These are phyloP conservation scores for Platanus orientalis DNA, from an alignment of 164 flowering plant species.

Conservation along the genomic window DNA sequence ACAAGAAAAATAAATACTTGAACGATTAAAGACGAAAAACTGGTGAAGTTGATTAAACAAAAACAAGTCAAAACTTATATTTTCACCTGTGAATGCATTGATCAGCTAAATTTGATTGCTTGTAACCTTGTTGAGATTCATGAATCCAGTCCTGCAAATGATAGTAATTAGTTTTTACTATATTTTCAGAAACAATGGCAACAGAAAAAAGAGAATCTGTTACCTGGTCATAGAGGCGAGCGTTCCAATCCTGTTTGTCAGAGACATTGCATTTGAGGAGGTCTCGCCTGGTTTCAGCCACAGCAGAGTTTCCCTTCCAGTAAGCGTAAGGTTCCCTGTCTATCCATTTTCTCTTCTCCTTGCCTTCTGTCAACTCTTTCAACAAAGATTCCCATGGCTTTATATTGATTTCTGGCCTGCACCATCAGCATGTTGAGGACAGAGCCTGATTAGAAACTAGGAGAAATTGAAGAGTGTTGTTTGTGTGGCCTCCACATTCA, in stretches of 20 bases:
- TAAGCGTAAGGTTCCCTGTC: conserved; percentile 61
- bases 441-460: too few species aligned
- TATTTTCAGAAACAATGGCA: not conserved
- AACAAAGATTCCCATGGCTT: conserved; percentile 48
- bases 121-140: conserved; percentile 41
- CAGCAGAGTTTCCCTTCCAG: conserved; percentile 60
- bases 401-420: conserved; percentile 59
- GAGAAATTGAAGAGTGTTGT: too few species aligned
- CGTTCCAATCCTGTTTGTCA: conserved; percentile 43
- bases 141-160: conserved; percentile 49
- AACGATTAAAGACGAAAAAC: not conserved
- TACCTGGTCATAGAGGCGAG: conserved; percentile 48
- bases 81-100: conserved; percentile 59
- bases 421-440: too few species aligned
- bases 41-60: not conserved
- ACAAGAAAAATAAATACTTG: not conserved
- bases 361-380: conserved; percentile 38
- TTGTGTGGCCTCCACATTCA: too few species aligned
- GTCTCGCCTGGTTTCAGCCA: conserved; percentile 27
- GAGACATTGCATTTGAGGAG: conserved; percentile 47
- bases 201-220: not conserved
- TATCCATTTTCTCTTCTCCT: conserved; percentile 37
- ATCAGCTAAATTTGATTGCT: conserved; percentile 37
- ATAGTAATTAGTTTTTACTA: not conserved
- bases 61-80: not conserved